Percentiles rank a stretch among this genome's conserved stretches.
Conservation (phyloP, 331 rosid genomes). For the Arachis monticola region DNA sequence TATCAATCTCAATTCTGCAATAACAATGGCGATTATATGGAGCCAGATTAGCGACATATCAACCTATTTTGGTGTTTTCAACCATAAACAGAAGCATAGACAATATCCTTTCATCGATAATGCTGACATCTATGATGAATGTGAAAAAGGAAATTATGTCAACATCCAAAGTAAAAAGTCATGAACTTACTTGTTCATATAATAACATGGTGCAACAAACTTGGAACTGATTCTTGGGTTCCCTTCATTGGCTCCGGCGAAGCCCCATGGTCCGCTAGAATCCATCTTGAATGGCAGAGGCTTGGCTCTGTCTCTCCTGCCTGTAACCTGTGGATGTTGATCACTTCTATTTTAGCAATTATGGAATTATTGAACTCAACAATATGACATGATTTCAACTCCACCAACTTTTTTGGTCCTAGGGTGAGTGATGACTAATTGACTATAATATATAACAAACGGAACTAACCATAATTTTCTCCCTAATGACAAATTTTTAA, state of each 20-base stretch:
- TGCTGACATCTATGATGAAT: neutral
- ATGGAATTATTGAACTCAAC: neutral
- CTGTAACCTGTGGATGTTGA: conserved; percentile 77
- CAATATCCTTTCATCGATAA: conserved; percentile 6
- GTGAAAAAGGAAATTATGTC: neutral
- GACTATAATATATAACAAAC: conserved; percentile 10
- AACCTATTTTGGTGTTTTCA: neutral
- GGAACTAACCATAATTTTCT: conserved; percentile 24
- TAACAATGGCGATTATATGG: neutral
- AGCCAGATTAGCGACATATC: conserved; percentile 31
- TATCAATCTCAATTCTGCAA: conserved; percentile 81
- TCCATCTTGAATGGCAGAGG: conserved; percentile 90
- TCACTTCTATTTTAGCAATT: conserved; percentile 30
- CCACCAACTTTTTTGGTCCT: neutral
- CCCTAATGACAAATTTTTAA: neutral
- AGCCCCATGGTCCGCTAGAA: conserved; percentile 78
- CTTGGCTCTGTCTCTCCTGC: conserved; percentile 96
- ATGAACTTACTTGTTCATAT: conserved; percentile 72
- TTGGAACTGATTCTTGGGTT: conserved; percentile 85
- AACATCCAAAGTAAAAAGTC: conserved; percentile 26
- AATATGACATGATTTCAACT: conserved; percentile 10
- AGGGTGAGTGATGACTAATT: neutral
- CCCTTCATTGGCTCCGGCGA: conserved; percentile 90
- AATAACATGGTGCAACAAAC: conserved; percentile 88
- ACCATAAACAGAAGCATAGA: conserved; percentile 8